A percentile compares a stretch with the other conserved stretches of the same genome.
These are phyloP conservation scores for Phytopythium helicoides DNA, from an alignment of 352 stramenopile species.

Conservation along the genomic window DNA sequence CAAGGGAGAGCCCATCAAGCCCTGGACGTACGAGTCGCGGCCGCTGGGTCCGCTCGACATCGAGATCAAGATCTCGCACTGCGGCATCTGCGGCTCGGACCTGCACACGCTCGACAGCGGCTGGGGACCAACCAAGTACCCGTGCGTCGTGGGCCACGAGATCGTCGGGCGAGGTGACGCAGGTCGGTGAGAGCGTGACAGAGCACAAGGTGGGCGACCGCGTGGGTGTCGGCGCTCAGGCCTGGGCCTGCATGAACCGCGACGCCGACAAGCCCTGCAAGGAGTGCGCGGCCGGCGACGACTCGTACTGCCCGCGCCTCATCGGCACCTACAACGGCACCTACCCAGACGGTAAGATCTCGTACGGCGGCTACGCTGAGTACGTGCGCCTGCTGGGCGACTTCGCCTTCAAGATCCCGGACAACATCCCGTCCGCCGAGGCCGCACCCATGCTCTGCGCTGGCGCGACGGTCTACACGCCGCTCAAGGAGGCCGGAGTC, in stretches of 20 bases:
- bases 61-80: constrained; percentile 63
- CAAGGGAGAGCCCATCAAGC: constrained; percentile 23
- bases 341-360: constrained; percentile 33
- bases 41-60: constrained; percentile 45
- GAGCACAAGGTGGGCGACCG: constrained; percentile 69
- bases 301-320: constrained; percentile 55
- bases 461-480: constrained; percentile 78
- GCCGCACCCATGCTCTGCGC: constrained; percentile 78
- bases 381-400: constrained; percentile 55
- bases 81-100: constrained; percentile 58
- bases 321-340: constrained; percentile 49
- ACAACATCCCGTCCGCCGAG: constrained; percentile 49
- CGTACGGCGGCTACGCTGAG: constrained; percentile 67
- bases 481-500: constrained; percentile 50
- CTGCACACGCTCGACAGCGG: constrained; percentile 49
- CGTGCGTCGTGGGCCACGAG: constrained; percentile 47
- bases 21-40: constrained; percentile 42
- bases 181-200: constrained; percentile 38
- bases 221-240: constrained; percentile 63
- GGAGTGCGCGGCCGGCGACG: constrained; percentile 41
- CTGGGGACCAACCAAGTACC: constrained; percentile 41
- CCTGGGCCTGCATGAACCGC: constrained; percentile 51
- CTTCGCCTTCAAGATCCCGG: constrained; percentile 78
- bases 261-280: constrained; percentile 49
- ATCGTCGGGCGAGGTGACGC: constrained; percentile 52